Evolutionary conservation across 2,329 filamentous ascomycete species (phyloP).

Genomic region (Phaeosphaeriaceae sp.): DNA sequence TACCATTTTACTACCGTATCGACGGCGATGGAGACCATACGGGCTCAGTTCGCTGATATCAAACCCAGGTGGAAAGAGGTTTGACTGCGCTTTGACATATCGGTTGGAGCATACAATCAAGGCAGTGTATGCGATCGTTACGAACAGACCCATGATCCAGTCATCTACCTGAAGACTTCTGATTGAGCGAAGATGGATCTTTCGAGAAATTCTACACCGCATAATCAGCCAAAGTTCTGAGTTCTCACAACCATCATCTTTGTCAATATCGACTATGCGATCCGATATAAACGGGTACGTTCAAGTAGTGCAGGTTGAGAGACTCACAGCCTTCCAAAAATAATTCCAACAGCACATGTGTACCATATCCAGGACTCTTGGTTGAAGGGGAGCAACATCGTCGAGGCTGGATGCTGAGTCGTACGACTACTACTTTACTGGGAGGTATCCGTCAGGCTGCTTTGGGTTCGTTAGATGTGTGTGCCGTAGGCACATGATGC

Average conservation of each 20-base stretch:
- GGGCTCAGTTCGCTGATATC: conserved; percentile 52
- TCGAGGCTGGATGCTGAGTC: conserved; percentile 3
- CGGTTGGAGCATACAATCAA: conserved; percentile 58
- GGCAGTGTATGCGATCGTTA: conserved; percentile 56
- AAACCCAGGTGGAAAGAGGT: conserved; percentile 53
- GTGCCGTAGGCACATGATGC: conserved; percentile 29
- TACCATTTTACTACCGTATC: conserved; percentile 55
- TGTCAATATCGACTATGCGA: neutral
- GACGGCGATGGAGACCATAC: conserved; percentile 42
- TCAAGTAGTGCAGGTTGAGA: conserved; percentile 1
- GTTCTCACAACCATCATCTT: neutral
- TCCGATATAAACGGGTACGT: neutral
- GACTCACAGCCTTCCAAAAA: conserved; percentile 52
- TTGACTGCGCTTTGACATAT: conserved; percentile 49
- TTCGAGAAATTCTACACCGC: conserved; percentile 50
- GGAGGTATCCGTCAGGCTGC: conserved; percentile 20
- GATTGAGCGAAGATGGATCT: conserved; percentile 55
- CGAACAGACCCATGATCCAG: conserved; percentile 61
- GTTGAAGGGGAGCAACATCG: conserved; percentile 37
- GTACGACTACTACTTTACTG: too few relatives aligned
- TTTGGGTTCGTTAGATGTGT: conserved; percentile 13
- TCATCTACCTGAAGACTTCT: conserved; percentile 62
- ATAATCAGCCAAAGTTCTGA: conserved; percentile 1
- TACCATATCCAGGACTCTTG: conserved; percentile 58
- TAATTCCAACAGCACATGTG: conserved; percentile 49